These are phyloP conservation scores for Claviceps pusilla DNA, from an alignment of 2,329 filamentous ascomycete genomes.

Conservation along the genomic window DNA sequence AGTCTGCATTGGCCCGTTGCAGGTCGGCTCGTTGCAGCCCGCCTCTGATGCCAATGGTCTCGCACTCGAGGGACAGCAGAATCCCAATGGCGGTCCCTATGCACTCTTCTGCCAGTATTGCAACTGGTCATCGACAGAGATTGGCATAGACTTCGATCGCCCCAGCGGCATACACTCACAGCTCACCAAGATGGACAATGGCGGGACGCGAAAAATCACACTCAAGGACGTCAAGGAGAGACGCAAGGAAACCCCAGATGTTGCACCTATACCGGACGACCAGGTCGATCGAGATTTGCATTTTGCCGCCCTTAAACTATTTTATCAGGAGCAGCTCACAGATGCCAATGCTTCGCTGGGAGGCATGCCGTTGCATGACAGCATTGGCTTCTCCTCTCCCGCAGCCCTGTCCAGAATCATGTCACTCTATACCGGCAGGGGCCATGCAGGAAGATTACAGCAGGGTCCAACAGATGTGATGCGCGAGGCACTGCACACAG, in stretches of 20 bases:
- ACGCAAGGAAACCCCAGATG: slow-evolving; percentile 30
- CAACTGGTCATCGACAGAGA: slow-evolving; percentile 80
- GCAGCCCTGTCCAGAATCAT: slow-evolving; percentile 76
- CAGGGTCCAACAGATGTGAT: slow-evolving; percentile 57
- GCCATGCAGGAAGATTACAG: slow-evolving; percentile 45
- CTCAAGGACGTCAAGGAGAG: slow-evolving; percentile 36
- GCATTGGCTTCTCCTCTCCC: slow-evolving; percentile 53
- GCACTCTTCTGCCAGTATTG: slow-evolving; percentile 81
- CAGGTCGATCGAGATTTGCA: slow-evolving; percentile 50
- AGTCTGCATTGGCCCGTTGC: slow-evolving; percentile 66
- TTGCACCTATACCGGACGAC: slow-evolving; percentile 24
- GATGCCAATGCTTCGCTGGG: slow-evolving; percentile 39
- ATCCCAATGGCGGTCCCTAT: slow-evolving; percentile 40
- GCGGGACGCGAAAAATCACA: slow-evolving; percentile 36
- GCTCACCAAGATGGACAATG: slow-evolving; percentile 54
- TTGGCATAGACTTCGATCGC: slow-evolving; percentile 80
- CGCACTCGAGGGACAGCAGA: slow-evolving; percentile 22
- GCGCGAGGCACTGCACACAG: slow-evolving; percentile 57
- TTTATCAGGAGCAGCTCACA: slow-evolving; percentile 68
- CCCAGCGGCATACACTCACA: slow-evolving; percentile 75
- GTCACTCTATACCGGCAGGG: slow-evolving; percentile 66
- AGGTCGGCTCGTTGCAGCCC: slow-evolving; percentile 55
- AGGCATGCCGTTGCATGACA: slow-evolving; percentile 26
- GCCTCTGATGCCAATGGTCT: slow-evolving; percentile 30
- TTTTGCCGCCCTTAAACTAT: slow-evolving; percentile 59